Evolutionary conservation across 306 rosid genomes (phyloP), one percentile per base, ranked within the genome.

Genomic region (Biancaea sappan): DNA sequence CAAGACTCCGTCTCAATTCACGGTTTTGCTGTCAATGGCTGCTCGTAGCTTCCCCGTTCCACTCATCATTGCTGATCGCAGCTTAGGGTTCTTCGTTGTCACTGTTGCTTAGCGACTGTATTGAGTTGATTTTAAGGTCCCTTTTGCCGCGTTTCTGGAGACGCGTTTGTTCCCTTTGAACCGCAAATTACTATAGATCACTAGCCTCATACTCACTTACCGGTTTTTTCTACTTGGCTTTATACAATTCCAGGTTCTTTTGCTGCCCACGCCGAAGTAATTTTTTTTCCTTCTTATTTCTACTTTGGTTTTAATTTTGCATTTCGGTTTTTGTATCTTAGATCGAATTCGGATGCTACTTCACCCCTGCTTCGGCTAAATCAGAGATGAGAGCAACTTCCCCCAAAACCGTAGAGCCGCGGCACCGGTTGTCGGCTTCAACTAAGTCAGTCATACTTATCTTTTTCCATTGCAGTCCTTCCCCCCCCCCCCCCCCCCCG

Each of bases 371-470:
- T 58, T 70, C 74, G 44, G 59, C 82, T 63, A 70, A 78, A 76
- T 77, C 70, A 53, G 66, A 77, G 50, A 94, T 94, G 97, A 91
- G 97, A 84, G 88, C 78, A 67, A 73, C 85, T 24, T 80, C 91
- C 41, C 86, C 86, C 0, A 84, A 72, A 77, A 62, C 76, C 69
- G 72, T 84, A 9, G 98, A 94, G 87, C 97, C 90, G 15, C 85
- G 97, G 6, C 84, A 74, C 78, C 98, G 97, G 22, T 80, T 83
- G 47, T 87, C 93, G 12, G 71, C 90, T 80, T 85, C 90, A 6
- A 32, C 74, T 19, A 87, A 69, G 98, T 92, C 19, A 41, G 78
- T 69, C 78, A 24, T 68, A 51, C 41, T 46, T 11, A 52, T 74
- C 50, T 59, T 67, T 46, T 8, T 10, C 12, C 67, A 4, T 21